Conservation (phyloP, 768 basidiomycete species). For the Lentinula lateritia region DNA sequence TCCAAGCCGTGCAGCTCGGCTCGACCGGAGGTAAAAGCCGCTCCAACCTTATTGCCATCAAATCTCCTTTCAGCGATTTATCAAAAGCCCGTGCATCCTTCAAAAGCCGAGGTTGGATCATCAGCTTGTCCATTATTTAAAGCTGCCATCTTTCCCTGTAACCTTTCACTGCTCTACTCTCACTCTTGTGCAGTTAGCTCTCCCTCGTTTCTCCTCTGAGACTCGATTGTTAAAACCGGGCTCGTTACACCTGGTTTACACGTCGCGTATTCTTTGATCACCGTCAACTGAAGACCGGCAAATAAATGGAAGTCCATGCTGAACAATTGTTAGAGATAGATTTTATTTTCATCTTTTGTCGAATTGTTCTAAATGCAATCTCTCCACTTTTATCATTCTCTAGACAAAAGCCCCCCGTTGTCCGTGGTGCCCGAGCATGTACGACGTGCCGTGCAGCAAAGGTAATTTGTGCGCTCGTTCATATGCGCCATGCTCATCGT, state of each 20-base stretch:
- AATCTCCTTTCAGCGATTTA: background rate
- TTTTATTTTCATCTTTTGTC: background rate
- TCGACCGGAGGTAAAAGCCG: background rate
- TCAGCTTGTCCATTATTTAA: conserved; percentile 1
- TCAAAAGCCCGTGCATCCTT: background rate
- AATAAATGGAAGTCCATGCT: conserved; percentile 1
- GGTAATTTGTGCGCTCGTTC: conserved; percentile 30
- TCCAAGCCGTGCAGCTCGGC: background rate
- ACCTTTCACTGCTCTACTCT: background rate
- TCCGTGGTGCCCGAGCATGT: conserved; percentile 62
- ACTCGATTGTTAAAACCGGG: background rate
- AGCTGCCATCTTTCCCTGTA: background rate
- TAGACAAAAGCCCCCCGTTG: conserved; percentile 42
- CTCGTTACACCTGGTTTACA: background rate
- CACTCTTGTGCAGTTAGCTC: background rate
- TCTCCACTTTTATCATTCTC: conserved; percentile 13
- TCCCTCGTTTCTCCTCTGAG: background rate
- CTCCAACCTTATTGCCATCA: background rate
- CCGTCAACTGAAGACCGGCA: background rate
- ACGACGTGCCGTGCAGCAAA: conserved; percentile 84
- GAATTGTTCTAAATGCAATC: conserved; percentile 15
- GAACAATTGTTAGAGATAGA: background rate
- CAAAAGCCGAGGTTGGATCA: background rate
- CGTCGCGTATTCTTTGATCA: background rate
- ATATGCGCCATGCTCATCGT: conserved; percentile 5